Base-by-base conservation (phyloP, 2,329 filamentous ascomycete species). In the Gnomoniopsis smithogilvyi region DNA sequence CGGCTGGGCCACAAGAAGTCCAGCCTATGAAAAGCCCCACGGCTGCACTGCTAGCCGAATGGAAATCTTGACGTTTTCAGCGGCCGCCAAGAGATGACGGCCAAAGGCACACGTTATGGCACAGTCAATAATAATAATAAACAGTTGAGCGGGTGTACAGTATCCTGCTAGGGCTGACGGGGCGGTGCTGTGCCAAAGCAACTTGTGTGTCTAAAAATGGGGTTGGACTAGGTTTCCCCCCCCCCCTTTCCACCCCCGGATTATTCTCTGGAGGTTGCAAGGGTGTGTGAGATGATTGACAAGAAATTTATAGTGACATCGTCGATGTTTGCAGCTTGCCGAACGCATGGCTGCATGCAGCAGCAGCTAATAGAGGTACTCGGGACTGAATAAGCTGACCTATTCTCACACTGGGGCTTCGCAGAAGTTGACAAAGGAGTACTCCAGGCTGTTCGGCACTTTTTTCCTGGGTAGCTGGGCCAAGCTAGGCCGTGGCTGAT, bases 201-300 rank as follows among this genome's bases (percentile, higher is more conserved):
- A 41, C 38, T n/a, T 26, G 30, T 33, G 15, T 15, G 24, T 54
- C 51, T 54, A 54, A 54, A 54, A 54, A 26, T 54, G 51, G 51
- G 21, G 51, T 22, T 17, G 34, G 51, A 17, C 38, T 24, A 43
- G 26, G n/a, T n/a, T n/a, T n/a, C n/a, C n/a, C n/a, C n/a, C n/a
- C n/a, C n/a, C n/a, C n/a, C n/a, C n/a, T n/a, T n/a, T 26, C 8
- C n/a, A 6, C 38, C 22, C 7, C 46, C 46, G 22, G 46, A 22
- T 15, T n/a, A n/a, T n/a, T n/a, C n/a, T n/a, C 36, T 12, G 43
- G n/a, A 19, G 17, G 41, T 14, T 8, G 24, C 19, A 26, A 45
- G 21, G 51, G 51, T 8, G 51, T 12, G 12, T 36, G 51, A 34
- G 38, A 24, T 33, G 51, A 34, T 54, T 53, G 51, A 38, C 17